These are phyloP conservation scores for Cladophialophora psammophila DNA, from an alignment of 2,329 filamentous ascomycete species.

Conservation along the genomic window DNA sequence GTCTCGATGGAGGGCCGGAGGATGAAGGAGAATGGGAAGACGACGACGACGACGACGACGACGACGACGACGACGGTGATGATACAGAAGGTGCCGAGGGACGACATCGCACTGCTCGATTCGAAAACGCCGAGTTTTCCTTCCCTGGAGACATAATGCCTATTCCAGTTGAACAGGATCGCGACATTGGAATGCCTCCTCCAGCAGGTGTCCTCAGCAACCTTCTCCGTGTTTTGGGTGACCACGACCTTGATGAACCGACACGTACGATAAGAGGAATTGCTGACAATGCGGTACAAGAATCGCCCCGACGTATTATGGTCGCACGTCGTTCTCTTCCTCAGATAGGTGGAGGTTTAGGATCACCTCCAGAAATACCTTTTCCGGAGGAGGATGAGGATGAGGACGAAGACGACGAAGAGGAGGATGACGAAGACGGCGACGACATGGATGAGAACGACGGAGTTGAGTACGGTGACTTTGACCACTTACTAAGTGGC, in stretches of 20 bases:
- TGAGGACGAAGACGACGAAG: constrained; percentile 65
- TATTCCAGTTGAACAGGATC: constrained; percentile 48
- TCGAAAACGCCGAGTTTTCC: constrained; percentile 50
- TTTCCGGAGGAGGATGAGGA: constrained; percentile 34
- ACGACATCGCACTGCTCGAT: constrained; percentile 51
- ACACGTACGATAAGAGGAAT: neutral
- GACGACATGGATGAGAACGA: constrained; percentile 56
- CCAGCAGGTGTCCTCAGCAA: constrained; percentile 46
- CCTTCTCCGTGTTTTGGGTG: constrained; percentile 39
- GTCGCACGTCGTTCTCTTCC: neutral
- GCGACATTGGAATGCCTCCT: constrained; percentile 42
- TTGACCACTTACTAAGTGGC: constrained; percentile 36
- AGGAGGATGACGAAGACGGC: constrained; percentile 66
- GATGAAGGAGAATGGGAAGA: constrained; percentile 60
- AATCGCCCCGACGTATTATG: neutral
- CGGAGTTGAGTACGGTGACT: constrained; percentile 46
- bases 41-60: constrained; percentile 55
- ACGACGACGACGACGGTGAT: constrained; percentile 52
- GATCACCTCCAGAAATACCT: neutral
- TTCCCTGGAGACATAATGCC: constrained; percentile 53
- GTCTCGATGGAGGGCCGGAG: constrained; percentile 40
- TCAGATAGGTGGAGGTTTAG: constrained; percentile 19
- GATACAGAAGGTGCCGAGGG: neutral
- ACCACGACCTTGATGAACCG: constrained; percentile 34
- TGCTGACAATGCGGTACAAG: neutral